Evolutionary conservation across 2,329 filamentous ascomycete genomes (phyloP), one percentile per base, ranked within the genome.

Genomic region (Fusarium siculi): DNA sequence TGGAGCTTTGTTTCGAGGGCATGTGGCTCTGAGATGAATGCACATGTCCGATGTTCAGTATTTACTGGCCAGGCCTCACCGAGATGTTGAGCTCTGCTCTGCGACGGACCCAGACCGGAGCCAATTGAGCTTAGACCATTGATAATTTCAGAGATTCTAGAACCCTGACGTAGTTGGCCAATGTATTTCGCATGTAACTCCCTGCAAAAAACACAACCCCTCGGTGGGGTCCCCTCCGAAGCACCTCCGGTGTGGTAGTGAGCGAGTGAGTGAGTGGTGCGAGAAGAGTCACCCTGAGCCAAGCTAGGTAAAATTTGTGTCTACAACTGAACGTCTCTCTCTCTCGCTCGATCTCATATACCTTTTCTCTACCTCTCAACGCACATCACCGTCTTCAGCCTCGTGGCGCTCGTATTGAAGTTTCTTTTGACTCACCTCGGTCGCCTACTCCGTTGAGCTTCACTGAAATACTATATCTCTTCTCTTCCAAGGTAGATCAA

Each of bases 221-320:
- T 74, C 65, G 74, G 76, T 79, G 78, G 78, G 75, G 75, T 68
- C 55, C 28, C 70, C 76, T 80, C 79, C 79, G 79, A 80, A 72
- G 71, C 69, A 60, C 70, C 75, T 79, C 79, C 79, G 77, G 54
- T 36, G 49, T 36, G 49, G 12, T 52, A 52, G 19, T 30, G 30
- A 52, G 12, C 9, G 16, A 19, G 56, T 67, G 54, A 53, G 36
- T 18, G 34, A 36, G 59, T 66, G 50, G 63, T 65, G 56, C 32
- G 56, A 46, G 52, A 55, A 57, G 72, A 74, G 72, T 74, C 72
- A 74, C 56, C 55, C 52, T 37, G 40, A 65, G 46, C 46, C 53
- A 40, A 37, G 36, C 56, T 59, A 30, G 28, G 28, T 30, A 71
- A 74, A 74, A 74, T 58, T 60, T 61, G 69, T 37, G 59, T 67